Evolutionary conservation across 108 stramenopile genomes (phyloP).

Genomic region (Fragilariopsis cylindrus): DNA sequence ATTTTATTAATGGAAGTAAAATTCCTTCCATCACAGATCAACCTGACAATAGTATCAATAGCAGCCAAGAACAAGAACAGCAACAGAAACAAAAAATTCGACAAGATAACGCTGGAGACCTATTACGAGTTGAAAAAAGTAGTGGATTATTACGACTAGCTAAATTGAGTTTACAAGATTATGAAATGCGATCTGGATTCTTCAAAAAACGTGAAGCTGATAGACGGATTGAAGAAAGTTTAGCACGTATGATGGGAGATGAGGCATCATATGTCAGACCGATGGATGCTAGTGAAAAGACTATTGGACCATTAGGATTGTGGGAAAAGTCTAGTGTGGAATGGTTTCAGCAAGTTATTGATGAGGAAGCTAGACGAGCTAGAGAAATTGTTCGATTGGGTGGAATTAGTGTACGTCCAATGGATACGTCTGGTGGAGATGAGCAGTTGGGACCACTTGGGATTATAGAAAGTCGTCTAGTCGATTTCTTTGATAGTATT

Average conservation of each 20-base stretch:
- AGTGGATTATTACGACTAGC: constrained; percentile 52
- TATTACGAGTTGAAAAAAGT: constrained; percentile 10
- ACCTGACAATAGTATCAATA: too few species aligned
- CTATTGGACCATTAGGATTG: constrained; percentile 74
- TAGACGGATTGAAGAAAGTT: constrained; percentile 66
- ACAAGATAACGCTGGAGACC: background rate
- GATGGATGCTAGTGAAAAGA: constrained; percentile 80
- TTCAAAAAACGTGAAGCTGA: constrained; percentile 85
- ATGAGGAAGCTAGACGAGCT: constrained; percentile 84
- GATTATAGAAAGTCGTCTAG: constrained; percentile 56
- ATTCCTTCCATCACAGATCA: too few species aligned
- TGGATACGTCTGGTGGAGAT: constrained; percentile 20
- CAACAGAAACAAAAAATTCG: background rate
- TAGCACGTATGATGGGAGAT: constrained; percentile 81
- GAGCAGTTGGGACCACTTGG: constrained; percentile 70
- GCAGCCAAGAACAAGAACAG: background rate
- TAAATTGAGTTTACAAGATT: constrained; percentile 70
- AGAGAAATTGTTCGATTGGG: constrained; percentile 62
- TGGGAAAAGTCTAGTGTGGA: constrained; percentile 68
- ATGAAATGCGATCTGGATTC: constrained; percentile 71
- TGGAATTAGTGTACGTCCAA: constrained; percentile 72
- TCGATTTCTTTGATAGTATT: constrained; percentile 62
- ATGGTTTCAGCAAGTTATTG: constrained; percentile 73
- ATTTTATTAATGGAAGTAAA: too few species aligned
- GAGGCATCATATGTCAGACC: constrained; percentile 77